A percentile compares a stretch with the other conserved stretches of the same genome.
Evolutionary conservation across 805 yeast genomes (phyloP).

Genomic region (Pichia exigua): DNA sequence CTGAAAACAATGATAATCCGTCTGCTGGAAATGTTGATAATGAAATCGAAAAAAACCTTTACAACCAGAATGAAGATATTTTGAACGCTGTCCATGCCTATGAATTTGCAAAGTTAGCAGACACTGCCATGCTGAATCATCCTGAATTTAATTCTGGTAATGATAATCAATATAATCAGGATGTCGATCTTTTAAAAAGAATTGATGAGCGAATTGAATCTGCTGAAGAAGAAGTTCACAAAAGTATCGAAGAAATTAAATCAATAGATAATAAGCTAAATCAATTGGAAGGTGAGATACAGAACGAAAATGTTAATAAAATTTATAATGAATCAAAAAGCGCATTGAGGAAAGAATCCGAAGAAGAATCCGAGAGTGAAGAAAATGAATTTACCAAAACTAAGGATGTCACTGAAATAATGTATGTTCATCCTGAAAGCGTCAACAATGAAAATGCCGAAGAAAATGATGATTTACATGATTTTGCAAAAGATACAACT

Average conservation of each 20-base stretch:
- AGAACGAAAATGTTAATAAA: neutral
- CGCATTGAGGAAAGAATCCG: constrained; percentile 1
- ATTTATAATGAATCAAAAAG: neutral
- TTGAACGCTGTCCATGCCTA: neutral
- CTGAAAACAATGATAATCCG: constrained; percentile 7
- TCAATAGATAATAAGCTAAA: constrained; percentile 2
- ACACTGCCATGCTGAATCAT: neutral
- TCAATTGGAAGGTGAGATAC: constrained; percentile 5
- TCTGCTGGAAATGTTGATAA: neutral
- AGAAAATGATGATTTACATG: neutral
- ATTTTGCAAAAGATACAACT: neutral
- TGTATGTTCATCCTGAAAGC: neutral
- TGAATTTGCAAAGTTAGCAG: constrained; percentile 6
- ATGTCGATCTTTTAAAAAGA: neutral
- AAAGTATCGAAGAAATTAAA: too few relatives aligned
- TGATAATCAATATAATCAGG: neutral
- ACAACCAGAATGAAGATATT: neutral
- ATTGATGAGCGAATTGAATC: neutral
- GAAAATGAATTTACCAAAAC: neutral
- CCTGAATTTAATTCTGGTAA: neutral
- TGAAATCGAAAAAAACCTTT: neutral
- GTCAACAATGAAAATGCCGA: neutral
- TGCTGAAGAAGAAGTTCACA: constrained; percentile 3
- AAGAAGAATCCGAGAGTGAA: neutral
- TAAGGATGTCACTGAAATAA: neutral